Evolutionary conservation across 2,329 filamentous ascomycete species (phyloP).

Genomic region (Diaporthe sp.): DNA sequence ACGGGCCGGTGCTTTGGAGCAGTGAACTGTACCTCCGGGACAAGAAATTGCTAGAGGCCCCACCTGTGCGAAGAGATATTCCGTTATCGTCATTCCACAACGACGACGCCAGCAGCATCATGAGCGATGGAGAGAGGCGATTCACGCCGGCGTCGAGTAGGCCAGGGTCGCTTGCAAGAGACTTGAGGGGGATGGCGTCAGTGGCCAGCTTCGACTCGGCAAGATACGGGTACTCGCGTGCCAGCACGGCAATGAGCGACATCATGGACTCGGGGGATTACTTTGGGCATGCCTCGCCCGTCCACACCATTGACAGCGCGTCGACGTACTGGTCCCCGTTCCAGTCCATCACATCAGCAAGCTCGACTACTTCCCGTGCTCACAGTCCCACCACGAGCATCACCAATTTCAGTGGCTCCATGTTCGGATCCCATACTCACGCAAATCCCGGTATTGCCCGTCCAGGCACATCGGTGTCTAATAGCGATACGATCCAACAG

Average conservation of each 20-base stretch:
- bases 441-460: constrained; percentile 66
- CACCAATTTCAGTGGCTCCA: constrained; percentile 67
- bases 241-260: constrained; percentile 72
- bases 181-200: constrained; percentile 73
- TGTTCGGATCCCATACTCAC: constrained; percentile 58
- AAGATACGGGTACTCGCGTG: constrained; percentile 71
- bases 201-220: constrained; percentile 80
- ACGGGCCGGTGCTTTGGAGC: constrained; percentile 91
- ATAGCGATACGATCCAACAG: constrained; percentile 76
- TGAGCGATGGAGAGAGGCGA: constrained; percentile 68
- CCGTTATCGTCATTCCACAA: constrained; percentile 62
- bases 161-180: constrained; percentile 67
- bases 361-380: constrained; percentile 70
- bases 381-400: constrained; percentile 75
- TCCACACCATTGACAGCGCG: constrained; percentile 80
- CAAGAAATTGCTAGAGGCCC: constrained; percentile 70
- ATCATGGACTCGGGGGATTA: constrained; percentile 79
- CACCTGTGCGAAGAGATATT: constrained; percentile 57
- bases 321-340: constrained; percentile 94
- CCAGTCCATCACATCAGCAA: constrained; percentile 75
- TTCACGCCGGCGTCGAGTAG: constrained; percentile 58
- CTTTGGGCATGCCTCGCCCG: constrained; percentile 75
- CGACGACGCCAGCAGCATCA: constrained; percentile 68
- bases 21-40: constrained; percentile 90
- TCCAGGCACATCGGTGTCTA: constrained; percentile 76